A percentile compares a stretch with the other conserved stretches of the same genome.
These are phyloP conservation scores for Moringa oleifera DNA, from an alignment of 345 rosid genomes.

Conservation along the genomic window DNA sequence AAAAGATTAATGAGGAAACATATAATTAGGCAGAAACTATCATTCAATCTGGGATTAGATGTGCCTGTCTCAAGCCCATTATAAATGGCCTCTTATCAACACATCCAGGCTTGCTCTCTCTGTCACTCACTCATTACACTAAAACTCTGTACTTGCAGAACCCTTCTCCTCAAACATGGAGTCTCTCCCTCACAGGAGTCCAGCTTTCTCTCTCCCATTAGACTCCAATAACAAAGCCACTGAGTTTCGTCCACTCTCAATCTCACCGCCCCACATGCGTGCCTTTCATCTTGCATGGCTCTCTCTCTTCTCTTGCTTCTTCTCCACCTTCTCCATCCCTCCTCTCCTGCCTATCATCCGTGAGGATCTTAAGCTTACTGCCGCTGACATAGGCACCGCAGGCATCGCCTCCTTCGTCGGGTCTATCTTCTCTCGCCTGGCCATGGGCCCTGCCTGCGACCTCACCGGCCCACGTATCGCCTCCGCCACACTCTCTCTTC, in stretches of 20 bases:
- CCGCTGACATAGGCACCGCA: slow-evolving; percentile 42
- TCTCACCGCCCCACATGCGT: slow-evolving; percentile 61
- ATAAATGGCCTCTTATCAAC: too few relatives aligned
- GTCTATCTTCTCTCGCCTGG: slow-evolving; percentile 78
- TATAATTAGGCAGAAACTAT: too few relatives aligned
- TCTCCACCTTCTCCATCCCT: slow-evolving; percentile 90
- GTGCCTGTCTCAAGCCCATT: too few relatives aligned
- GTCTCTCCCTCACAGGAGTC: not conserved
- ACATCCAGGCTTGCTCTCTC: not conserved
- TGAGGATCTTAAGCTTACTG: slow-evolving; percentile 48
- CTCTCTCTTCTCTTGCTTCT: slow-evolving; percentile 76
- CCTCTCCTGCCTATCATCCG: slow-evolving; percentile 73
- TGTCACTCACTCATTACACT: too few relatives aligned
- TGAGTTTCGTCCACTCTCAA: slow-evolving; percentile 47
- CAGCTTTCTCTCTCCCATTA: slow-evolving; percentile 27
- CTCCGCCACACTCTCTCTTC: slow-evolving; percentile 58
- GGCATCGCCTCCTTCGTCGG: slow-evolving; percentile 75
- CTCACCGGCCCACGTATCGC: slow-evolving; percentile 65
- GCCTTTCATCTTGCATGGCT: slow-evolving; percentile 87
- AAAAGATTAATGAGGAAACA: too few relatives aligned
- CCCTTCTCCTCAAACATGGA: not conserved
- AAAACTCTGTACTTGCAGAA: too few relatives aligned
- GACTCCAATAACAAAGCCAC: slow-evolving; percentile 56
- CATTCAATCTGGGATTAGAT: too few relatives aligned
- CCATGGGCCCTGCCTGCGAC: slow-evolving; percentile 82